These are phyloP conservation scores for Smallanthus sonchifolius DNA, from an alignment of 129 eudicot genomes.

Conservation along the genomic window DNA sequence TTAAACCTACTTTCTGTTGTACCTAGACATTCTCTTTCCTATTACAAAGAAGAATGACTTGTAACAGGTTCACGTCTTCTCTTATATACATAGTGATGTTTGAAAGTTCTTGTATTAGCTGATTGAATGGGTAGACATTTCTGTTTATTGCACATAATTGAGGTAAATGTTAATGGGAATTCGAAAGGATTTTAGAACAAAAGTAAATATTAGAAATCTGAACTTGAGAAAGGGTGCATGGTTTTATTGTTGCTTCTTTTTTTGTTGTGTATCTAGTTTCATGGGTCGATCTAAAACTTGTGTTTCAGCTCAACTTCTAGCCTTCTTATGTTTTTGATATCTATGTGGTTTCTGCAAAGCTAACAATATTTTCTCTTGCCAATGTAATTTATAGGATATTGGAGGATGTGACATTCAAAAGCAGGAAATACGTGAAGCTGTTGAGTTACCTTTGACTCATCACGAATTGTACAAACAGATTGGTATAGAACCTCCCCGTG, in stretches of 20 bases:
- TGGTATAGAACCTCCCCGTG: conserved; percentile 97
- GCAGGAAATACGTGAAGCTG: conserved; percentile 95
- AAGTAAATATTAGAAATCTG: background rate
- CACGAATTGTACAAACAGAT: conserved; percentile 81
- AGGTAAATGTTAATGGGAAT: background rate
- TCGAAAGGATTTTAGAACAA: background rate
- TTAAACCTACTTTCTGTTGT: background rate
- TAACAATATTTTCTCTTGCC: background rate
- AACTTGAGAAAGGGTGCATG: conserved; percentile 1
- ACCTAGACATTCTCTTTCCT: background rate
- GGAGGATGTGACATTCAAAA: conserved; percentile 95
- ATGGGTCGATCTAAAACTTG: background rate
- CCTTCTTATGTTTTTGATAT: background rate
- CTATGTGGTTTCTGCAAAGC: background rate
- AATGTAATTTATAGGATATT: conserved; percentile 48
- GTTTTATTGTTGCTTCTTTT: background rate
- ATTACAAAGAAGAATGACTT: background rate
- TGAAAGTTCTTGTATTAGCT: background rate
- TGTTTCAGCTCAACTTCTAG: background rate
- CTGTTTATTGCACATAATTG: background rate
- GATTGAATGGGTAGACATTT: background rate
- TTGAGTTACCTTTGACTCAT: conserved; percentile 84
- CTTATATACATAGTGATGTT: background rate
- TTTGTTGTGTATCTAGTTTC: conserved; percentile 8
- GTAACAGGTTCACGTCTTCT: background rate